Evolutionary conservation across 2,329 filamentous ascomycete species (phyloP).

Genomic region (Pyricularia sp.): DNA sequence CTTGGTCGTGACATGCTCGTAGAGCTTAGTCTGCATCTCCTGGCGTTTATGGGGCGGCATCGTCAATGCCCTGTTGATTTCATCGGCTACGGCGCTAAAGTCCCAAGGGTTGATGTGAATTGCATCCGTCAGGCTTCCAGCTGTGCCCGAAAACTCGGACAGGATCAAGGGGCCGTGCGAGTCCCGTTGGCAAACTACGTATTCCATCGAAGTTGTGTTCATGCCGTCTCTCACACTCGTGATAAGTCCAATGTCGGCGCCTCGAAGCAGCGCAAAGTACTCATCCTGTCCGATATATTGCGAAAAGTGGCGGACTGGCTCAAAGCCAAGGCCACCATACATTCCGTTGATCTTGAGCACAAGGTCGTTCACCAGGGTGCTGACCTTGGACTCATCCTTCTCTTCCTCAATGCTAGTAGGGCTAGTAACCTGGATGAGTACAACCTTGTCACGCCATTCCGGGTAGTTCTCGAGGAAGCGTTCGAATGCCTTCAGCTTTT

Average conservation of each 20-base stretch:
- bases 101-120: slow-evolving; percentile 98
- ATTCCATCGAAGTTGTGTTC: slow-evolving; percentile 95
- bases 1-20: slow-evolving; percentile 75
- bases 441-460: slow-evolving; percentile 85
- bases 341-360: slow-evolving; percentile 86
- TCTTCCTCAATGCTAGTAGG: slow-evolving; percentile 74
- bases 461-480: slow-evolving; percentile 84
- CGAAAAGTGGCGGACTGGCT: slow-evolving; percentile 88
- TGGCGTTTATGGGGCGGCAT: slow-evolving; percentile 61
- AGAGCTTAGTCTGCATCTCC: slow-evolving; percentile 64
- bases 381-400: slow-evolving; percentile 69
- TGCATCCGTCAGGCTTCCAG: slow-evolving; percentile 73
- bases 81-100: slow-evolving; percentile 69
- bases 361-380: slow-evolving; percentile 81
- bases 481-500: slow-evolving; percentile 92
- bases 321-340: slow-evolving; percentile 80
- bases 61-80: slow-evolving; percentile 72
- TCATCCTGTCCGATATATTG: slow-evolving; percentile 86
- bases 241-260: slow-evolving; percentile 86
- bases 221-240: slow-evolving; percentile 94
- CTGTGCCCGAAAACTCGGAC: slow-evolving; percentile 93
- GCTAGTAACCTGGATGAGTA: slow-evolving; percentile 90
- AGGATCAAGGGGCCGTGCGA: slow-evolving; percentile 82
- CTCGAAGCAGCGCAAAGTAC: slow-evolving; percentile 87
- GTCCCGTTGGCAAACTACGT: slow-evolving; percentile 84